phyloP scores from a whole-genome alignment of 495 filamentous ascomycete species.

The Podospora didyma region DNA sequence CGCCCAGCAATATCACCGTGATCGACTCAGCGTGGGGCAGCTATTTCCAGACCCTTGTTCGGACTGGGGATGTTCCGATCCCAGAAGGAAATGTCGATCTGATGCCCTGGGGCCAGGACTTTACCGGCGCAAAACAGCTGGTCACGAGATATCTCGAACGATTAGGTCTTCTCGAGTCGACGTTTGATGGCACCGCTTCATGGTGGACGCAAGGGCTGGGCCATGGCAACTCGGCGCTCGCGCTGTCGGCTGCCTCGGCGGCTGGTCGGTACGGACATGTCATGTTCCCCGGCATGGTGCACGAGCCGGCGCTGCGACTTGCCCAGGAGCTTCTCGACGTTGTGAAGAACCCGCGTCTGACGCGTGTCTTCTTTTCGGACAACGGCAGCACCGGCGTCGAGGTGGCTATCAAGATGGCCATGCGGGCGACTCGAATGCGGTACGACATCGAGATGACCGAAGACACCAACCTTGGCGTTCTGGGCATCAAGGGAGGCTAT shows the following conservation, averaged over 20 bases:
- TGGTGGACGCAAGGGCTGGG: constrained; percentile 87
- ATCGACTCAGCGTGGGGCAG: constrained; percentile 76
- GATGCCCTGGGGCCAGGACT: no score
- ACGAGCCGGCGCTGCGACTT: constrained; percentile 64
- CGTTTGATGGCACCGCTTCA: constrained; percentile 74
- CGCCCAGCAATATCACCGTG: constrained; percentile 53
- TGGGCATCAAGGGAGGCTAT: constrained; percentile 72
- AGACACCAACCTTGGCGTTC: constrained; percentile 49
- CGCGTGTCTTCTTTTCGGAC: constrained; percentile 71
- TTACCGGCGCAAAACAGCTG: no score
- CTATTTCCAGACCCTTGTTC: constrained; percentile 59
- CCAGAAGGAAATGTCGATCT: no score
- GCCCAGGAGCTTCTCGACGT: constrained; percentile 55
- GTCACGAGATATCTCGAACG: no score
- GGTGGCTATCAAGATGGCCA: constrained; percentile 76
- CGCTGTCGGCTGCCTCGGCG: constrained; percentile 69
- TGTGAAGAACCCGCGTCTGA: constrained; percentile 55
- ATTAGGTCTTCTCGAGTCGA: constrained; percentile 51
- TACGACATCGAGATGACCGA: constrained; percentile 55
- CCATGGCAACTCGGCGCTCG: constrained; percentile 63
- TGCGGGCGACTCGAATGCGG: constrained; percentile 56
- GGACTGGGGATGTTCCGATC: not conserved
- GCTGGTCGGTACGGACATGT: constrained; percentile 82
- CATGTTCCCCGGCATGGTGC: constrained; percentile 72
- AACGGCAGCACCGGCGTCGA: constrained; percentile 78